Conservation (phyloP, 306 rosid genomes). For the Gastrolobium bilobum region DNA sequence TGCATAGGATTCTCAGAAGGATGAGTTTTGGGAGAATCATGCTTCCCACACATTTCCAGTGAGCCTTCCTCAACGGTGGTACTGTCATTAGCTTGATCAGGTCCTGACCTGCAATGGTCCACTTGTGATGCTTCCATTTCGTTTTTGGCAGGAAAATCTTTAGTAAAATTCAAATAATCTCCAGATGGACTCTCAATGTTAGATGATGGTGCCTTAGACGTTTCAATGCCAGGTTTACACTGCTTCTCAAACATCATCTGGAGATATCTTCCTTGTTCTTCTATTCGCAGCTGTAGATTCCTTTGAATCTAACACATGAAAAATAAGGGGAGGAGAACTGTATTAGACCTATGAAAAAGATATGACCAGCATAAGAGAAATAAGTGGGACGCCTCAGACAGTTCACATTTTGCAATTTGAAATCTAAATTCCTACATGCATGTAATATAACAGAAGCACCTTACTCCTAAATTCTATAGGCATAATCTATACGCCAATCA, state of each 20-base stretch:
- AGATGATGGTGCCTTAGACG: slow-evolving; percentile 45
- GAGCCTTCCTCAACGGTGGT: slow-evolving; percentile 47
- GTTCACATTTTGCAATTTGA: neutral
- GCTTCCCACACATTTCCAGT: slow-evolving; percentile 46
- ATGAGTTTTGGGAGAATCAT: slow-evolving; percentile 52
- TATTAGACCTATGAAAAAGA: slow-evolving; percentile 19
- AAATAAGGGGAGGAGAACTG: slow-evolving; percentile 9
- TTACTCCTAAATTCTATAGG: neutral
- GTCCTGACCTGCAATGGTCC: slow-evolving; percentile 44
- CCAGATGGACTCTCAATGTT: slow-evolving; percentile 58
- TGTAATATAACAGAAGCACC: neutral
- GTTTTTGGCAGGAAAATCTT: slow-evolving; percentile 51
- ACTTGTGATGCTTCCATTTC: slow-evolving; percentile 57
- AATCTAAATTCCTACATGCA: neutral
- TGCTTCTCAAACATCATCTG: slow-evolving; percentile 91
- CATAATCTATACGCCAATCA: slow-evolving; percentile 13
- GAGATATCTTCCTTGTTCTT: slow-evolving; percentile 85
- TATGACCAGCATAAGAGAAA: slow-evolving; percentile 3
- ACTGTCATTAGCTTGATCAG: slow-evolving; percentile 47
- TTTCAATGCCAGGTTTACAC: slow-evolving; percentile 47
- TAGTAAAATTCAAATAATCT: slow-evolving; percentile 45
- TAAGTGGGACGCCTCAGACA: neutral
- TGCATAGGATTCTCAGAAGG: slow-evolving; percentile 48
- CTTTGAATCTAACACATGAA: slow-evolving; percentile 70
- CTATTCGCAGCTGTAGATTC: slow-evolving; percentile 80